These are phyloP conservation scores for barrel medic (Medicago truncatula) DNA, from an alignment of 306 rosid genomes.

Conservation along the genomic window DNA sequence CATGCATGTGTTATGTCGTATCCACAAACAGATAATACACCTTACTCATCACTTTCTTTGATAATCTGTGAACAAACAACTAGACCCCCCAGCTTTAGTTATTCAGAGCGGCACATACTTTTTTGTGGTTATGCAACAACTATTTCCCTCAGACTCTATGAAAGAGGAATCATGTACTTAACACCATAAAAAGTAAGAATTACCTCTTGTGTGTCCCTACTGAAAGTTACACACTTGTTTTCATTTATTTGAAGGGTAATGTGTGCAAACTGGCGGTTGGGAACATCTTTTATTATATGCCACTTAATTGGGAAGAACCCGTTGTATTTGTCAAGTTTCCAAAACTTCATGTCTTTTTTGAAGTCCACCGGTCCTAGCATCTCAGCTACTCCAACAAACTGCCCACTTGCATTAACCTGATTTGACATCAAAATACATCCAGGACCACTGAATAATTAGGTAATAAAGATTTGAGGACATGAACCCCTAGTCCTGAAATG, in stretches of 20 bases:
- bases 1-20: neutral
- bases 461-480: slow-evolving; percentile 1
- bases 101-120: neutral
- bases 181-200: slow-evolving; percentile 29
- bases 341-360: slow-evolving; percentile 74
- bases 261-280: slow-evolving; percentile 65
- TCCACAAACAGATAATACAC: slow-evolving; percentile 13
- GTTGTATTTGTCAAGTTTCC: slow-evolving; percentile 78
- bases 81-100: neutral
- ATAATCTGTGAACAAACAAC: slow-evolving; percentile 7
- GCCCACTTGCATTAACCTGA: slow-evolving; percentile 87
- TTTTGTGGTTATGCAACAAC: slow-evolving; percentile 14
- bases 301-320: slow-evolving; percentile 89
- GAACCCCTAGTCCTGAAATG: slow-evolving; percentile 7
- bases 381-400: slow-evolving; percentile 88
- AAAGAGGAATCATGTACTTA: slow-evolving; percentile 5
- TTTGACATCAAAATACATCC: slow-evolving; percentile 20
- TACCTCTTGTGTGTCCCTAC: slow-evolving; percentile 96
- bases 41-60: neutral
- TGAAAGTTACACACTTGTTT: slow-evolving; percentile 70
- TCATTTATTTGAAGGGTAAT: slow-evolving; percentile 74
- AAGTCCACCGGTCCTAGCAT: slow-evolving; percentile 83
- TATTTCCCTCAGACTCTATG: neutral
- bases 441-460: slow-evolving; percentile 6
- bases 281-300: slow-evolving; percentile 83